Percentiles rank a stretch among this genome's conserved stretches.
Conservation (phyloP, 2,329 filamentous ascomycete genomes). For the Microdochium paspali region DNA sequence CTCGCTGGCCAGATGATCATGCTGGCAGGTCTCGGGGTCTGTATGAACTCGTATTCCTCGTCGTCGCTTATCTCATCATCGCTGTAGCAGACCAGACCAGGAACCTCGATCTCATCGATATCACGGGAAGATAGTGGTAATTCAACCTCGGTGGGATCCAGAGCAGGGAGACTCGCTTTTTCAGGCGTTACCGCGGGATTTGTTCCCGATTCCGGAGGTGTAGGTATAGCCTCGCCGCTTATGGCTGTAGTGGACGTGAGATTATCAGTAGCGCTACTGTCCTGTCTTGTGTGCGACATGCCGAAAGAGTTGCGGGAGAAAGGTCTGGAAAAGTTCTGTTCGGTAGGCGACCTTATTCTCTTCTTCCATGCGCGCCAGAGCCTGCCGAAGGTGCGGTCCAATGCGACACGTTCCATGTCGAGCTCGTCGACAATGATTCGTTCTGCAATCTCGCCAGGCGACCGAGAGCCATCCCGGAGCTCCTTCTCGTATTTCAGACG, state of each 20-base stretch:
- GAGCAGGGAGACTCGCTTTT: conserved; percentile 3
- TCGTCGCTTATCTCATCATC: conserved; percentile 50
- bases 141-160: conserved; percentile 52
- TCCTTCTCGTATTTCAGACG: conserved; percentile 49
- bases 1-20: conserved; percentile 16
- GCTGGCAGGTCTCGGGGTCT: conserved; percentile 39
- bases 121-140: conserved; percentile 60
- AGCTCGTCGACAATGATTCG: conserved; percentile 77
- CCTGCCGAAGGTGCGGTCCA: conserved; percentile 79
- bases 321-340: conserved; percentile 36
- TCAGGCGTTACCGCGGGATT: conserved; percentile 2
- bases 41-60: conserved; percentile 24
- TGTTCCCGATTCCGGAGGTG: not conserved
- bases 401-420: conserved; percentile 86
- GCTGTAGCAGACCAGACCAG: conserved; percentile 52
- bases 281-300: conserved; percentile 23
- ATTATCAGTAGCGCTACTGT: conserved; percentile 23
- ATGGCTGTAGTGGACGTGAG: conserved; percentile 5
- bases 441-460: conserved; percentile 42
- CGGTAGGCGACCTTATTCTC: conserved; percentile 52
- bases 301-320: conserved; percentile 36
- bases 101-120: conserved; percentile 71
- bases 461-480: conserved; percentile 39
- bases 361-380: conserved; percentile 97
- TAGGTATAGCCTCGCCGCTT: not conserved